Conservation (phyloP, 148 eudicot species). For the Heliosperma pusillum region DNA sequence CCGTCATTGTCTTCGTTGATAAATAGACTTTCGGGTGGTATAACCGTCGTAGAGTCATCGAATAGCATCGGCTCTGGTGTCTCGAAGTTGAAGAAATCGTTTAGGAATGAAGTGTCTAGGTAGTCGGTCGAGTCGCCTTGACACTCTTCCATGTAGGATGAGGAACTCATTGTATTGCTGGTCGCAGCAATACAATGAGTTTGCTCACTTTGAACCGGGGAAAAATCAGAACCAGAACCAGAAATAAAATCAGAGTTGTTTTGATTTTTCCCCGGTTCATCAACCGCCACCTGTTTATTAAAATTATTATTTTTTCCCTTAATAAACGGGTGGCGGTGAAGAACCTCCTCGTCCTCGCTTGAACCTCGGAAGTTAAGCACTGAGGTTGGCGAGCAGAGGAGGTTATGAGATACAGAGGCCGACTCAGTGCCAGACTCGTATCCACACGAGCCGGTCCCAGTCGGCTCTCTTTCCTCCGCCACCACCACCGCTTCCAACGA, state of each 20-base stretch:
- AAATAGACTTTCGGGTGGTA: conserved; percentile 15
- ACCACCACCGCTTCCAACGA: neutral
- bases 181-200: neutral
- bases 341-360: conserved; percentile 20
- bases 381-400: conserved; percentile 59
- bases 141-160: conserved; percentile 31
- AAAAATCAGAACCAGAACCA: neutral
- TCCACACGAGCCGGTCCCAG: conserved; percentile 16
- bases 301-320: neutral
- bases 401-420: conserved; percentile 18
- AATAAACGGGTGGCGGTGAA: conserved; percentile 14
- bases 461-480: conserved; percentile 11
- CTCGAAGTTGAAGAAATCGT: conserved; percentile 48
- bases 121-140: conserved; percentile 38
- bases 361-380: conserved; percentile 35
- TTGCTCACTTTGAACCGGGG: neutral
- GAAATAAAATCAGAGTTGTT: too few relatives aligned
- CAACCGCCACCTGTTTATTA: conserved; percentile 15
- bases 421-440: conserved; percentile 54
- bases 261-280: conserved; percentile 10
- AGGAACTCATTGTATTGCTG: neutral
- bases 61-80: conserved; percentile 40
- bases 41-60: conserved; percentile 22
- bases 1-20: neutral
- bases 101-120: conserved; percentile 30